Conservation (phyloP, 129 eudicot genomes). For the Tanacetum coccineum region DNA sequence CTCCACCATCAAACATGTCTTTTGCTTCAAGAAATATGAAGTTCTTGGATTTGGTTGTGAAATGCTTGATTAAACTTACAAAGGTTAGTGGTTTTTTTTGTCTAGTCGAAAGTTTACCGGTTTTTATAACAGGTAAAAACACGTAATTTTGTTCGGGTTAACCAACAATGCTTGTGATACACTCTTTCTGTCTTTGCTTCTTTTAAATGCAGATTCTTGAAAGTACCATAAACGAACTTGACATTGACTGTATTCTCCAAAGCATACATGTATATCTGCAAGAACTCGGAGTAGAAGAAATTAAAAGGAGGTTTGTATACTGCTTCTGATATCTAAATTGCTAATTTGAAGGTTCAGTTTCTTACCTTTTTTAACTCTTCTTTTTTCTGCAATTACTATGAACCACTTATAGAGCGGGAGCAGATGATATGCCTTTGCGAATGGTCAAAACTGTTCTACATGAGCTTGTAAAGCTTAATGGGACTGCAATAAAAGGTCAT, state of each 20-base stretch:
- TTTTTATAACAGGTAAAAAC: too few relatives aligned
- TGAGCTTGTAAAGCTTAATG: conserved; percentile 97
- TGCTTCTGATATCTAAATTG: neutral
- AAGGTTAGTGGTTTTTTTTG: conserved; percentile 41
- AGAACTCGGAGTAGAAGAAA: conserved; percentile 97
- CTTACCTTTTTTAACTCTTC: conserved; percentile 2
- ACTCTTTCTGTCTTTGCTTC: neutral
- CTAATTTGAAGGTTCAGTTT: neutral
- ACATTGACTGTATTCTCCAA: conserved; percentile 89
- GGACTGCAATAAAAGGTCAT: conserved; percentile 97
- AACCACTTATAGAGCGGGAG: conserved; percentile 75
- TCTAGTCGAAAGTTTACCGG: too few relatives aligned
- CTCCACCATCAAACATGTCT: conserved; percentile 69
- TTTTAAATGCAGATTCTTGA: conserved; percentile 62
- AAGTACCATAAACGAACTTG: conserved; percentile 79
- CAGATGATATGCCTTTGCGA: conserved; percentile 97
- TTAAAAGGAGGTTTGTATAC: conserved; percentile 66
- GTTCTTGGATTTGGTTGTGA: conserved; percentile 89
- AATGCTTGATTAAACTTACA: conserved; percentile 89
- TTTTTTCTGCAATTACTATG: conserved; percentile 11
- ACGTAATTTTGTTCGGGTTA: too few relatives aligned
- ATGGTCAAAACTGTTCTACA: conserved; percentile 99
- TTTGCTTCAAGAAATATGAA: conserved; percentile 66
- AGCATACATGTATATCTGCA: conserved; percentile 94
- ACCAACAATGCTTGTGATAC: too few relatives aligned